phyloP scores from a whole-genome alignment of 2,329 filamentous ascomycete genomes.

The Xenoacremonium recifei region DNA sequence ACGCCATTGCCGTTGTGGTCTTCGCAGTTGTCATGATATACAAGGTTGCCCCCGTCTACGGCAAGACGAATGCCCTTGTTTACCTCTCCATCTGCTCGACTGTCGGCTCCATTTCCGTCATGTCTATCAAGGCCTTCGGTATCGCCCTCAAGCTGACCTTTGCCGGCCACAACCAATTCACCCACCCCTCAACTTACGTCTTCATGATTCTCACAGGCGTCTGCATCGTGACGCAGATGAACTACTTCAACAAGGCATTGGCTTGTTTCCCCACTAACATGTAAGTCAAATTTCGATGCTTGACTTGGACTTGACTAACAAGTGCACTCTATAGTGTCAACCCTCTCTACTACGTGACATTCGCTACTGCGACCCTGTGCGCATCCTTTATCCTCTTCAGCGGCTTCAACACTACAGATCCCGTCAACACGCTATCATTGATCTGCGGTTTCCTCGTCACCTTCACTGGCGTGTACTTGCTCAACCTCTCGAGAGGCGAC shows the following conservation, averaged over 20 bases:
- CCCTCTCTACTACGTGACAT: conserved; percentile 95
- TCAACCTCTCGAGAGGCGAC: conserved; percentile 92
- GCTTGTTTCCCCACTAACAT: conserved; percentile 97
- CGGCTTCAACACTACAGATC: conserved; percentile 92
- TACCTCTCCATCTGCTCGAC: conserved; percentile 98
- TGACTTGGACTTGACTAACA: not conserved
- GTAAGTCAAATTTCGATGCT: conserved; percentile 51
- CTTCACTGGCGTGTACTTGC: conserved; percentile 90
- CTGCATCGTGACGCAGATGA: conserved; percentile 98
- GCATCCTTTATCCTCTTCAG: conserved; percentile 95
- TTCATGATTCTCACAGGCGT: conserved; percentile 91
- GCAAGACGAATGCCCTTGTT: conserved; percentile 92
- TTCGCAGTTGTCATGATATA: conserved; percentile 97
- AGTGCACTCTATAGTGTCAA: conserved; percentile 66
- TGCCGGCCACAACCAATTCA: conserved; percentile 91
- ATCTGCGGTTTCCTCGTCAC: conserved; percentile 92
- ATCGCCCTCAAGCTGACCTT: conserved; percentile 96
- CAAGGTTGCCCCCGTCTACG: conserved; percentile 82
- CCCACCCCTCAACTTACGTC: conserved; percentile 92
- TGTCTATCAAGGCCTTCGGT: conserved; percentile 98
- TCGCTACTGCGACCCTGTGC: conserved; percentile 89
- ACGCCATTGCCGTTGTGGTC: conserved; percentile 73
- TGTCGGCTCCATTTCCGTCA: conserved; percentile 95
- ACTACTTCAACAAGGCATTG: conserved; percentile 98
- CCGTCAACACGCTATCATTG: conserved; percentile 88